Conservation (phyloP, 2,329 filamentous ascomycete species). For the Curvularia sp. region DNA sequence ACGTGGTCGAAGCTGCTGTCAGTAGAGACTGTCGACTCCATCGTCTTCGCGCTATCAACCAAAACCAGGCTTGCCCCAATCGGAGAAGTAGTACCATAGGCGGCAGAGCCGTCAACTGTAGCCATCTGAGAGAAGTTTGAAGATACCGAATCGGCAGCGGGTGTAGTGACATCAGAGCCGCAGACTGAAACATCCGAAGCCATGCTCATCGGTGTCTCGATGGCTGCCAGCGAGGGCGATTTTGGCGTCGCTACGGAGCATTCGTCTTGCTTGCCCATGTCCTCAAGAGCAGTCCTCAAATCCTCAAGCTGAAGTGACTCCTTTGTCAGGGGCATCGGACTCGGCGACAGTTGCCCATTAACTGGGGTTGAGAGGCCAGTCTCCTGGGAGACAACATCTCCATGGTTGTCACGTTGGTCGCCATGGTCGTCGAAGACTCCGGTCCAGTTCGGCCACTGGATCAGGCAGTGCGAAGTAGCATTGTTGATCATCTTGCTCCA, state of each 20-base stretch:
- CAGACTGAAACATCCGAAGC: slow-evolving; percentile 23
- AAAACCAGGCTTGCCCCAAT: slow-evolving; percentile 90
- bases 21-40: slow-evolving; percentile 14
- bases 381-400: slow-evolving; percentile 24
- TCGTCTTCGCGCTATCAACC: slow-evolving; percentile 71
- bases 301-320: slow-evolving; percentile 16
- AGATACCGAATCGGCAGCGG: slow-evolving; percentile 45
- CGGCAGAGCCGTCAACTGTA: slow-evolving; percentile 87
- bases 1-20: slow-evolving; percentile 25
- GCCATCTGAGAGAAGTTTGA: slow-evolving; percentile 4
- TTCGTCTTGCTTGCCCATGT: not conserved
- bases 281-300: slow-evolving; percentile 13
- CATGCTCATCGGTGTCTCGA: not conserved
- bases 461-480: slow-evolving; percentile 27
- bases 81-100: slow-evolving; percentile 91
- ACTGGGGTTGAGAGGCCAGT: slow-evolving; percentile 20
- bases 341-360: slow-evolving; percentile 4
- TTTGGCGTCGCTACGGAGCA: not conserved
- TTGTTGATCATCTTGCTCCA: slow-evolving; percentile 31
- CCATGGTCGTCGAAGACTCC: slow-evolving; percentile 36
- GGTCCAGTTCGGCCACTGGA: slow-evolving; percentile 38
- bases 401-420: slow-evolving; percentile 26
- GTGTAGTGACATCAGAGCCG: slow-evolving; percentile 20
- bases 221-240: not conserved
- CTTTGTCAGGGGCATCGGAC: slow-evolving; percentile 14